Percentiles rank a stretch among this genome's conserved stretches.
Conservation (phyloP, 2,329 filamentous ascomycete genomes). For the Aureobasidium subglaciale region DNA sequence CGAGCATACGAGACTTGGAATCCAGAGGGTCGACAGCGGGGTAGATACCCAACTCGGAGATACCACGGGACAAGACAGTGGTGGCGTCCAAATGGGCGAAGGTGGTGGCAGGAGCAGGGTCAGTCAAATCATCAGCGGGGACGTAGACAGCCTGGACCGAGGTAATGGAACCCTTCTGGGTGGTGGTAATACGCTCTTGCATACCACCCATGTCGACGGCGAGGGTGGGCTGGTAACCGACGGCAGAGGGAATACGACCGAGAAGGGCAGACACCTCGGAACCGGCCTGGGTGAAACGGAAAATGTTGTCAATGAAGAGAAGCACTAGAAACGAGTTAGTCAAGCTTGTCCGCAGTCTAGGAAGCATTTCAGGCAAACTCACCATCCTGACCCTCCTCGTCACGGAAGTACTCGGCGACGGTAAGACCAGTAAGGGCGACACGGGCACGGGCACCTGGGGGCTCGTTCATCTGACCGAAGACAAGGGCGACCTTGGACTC, state of each 20-base stretch:
- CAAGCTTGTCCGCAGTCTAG: not conserved
- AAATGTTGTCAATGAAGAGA: slow-evolving; percentile 99
- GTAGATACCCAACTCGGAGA: slow-evolving; percentile 99
- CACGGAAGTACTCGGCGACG: slow-evolving; percentile 75
- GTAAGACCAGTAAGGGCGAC: slow-evolving; percentile 81
- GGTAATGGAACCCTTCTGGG: slow-evolving; percentile 98
- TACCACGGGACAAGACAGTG: slow-evolving; percentile 99
- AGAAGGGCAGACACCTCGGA: slow-evolving; percentile 99
- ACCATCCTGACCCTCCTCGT: slow-evolving; percentile 81
- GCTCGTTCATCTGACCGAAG: slow-evolving; percentile 99
- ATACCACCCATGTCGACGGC: slow-evolving; percentile 98
- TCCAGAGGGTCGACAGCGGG: slow-evolving; percentile 99
- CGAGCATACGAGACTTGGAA: slow-evolving; percentile 98
- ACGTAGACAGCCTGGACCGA: slow-evolving; percentile 99
- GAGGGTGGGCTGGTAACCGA: slow-evolving; percentile 99
- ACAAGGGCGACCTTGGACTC: slow-evolving; percentile 99
- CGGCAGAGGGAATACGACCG: slow-evolving; percentile 98
- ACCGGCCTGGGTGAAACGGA: slow-evolving; percentile 99
- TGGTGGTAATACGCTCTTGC: slow-evolving; percentile 99
- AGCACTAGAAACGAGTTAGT: slow-evolving; percentile 53
- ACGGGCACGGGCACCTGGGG: slow-evolving; percentile 98
- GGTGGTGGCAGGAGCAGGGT: slow-evolving; percentile 97
- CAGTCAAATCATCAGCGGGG: slow-evolving; percentile 99
- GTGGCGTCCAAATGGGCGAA: slow-evolving; percentile 99
- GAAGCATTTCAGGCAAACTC: slow-evolving; percentile 28